phyloP scores from a whole-genome alignment of 495 filamentous ascomycete species.

The Hypoxylon subgilvum region DNA sequence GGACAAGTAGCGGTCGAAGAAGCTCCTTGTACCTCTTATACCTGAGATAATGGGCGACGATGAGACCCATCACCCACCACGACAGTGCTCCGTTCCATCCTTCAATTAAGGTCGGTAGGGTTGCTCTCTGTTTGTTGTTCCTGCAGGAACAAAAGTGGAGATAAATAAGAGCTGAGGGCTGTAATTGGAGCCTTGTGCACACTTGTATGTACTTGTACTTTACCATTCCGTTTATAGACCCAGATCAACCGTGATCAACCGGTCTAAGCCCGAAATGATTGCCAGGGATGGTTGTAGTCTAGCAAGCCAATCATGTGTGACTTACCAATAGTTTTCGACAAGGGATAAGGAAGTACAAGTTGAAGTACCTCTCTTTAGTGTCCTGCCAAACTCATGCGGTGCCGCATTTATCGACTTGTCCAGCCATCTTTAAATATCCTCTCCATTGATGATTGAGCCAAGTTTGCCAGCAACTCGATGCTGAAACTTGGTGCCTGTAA shows the following conservation, averaged over 20 bases:
- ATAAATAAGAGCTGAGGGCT: background rate
- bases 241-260: conserved; percentile 23
- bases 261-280: background rate
- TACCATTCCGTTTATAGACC: conserved; percentile 18
- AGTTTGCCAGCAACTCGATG: no score
- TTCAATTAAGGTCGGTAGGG: no score
- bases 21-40: no score
- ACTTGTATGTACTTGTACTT: background rate
- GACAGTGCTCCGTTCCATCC: no score
- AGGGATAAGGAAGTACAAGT: conserved; percentile 19
- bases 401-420: no score
- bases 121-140: conserved; percentile 27
- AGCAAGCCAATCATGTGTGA: conserved; percentile 19
- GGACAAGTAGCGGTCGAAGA: no score
- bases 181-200: conserved; percentile 21
- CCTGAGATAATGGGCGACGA: no score
- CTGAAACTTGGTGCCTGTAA: no score
- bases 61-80: no score
- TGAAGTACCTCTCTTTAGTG: background rate
- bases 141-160: conserved; percentile 34
- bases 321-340: background rate
- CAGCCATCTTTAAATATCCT: conserved; percentile 1
- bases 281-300: background rate
- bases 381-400: background rate
- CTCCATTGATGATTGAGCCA: no score